Base-by-base conservation (phyloP, 495 filamentous ascomycete genomes). In the Venustampulla echinocandica region DNA sequence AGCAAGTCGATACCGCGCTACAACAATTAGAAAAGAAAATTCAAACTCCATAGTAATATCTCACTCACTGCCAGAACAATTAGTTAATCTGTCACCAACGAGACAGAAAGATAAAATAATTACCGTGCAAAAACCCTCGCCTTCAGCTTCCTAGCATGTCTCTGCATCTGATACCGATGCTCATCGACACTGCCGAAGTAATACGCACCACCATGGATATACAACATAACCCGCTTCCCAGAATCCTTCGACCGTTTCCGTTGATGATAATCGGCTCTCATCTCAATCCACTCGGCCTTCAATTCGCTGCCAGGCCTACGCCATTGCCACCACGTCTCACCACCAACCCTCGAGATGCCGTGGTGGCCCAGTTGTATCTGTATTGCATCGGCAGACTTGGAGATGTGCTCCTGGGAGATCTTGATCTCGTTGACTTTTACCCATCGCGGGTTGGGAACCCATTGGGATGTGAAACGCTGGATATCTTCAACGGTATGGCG, bases 261-360 rank as follows among this genome's bases (percentile, higher is more conserved):
- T 56, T 81, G 75, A 38, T 82, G 65, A 55, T 89, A 84, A 54
- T 96, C 85, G 44, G 75, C 72, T 46, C 78, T 79, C 90, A 95
- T 95, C 70, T 95, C 92, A 52, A 97, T 82, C 90, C 87, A 96
- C 60, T 97, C 92, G 1, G 84, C 88, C 58, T 78, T 79, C 41
- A 93, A 63, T 0, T 76, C 74, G 23, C 67, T 71, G 13, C 74
- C 66, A 7, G 66, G 67, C 43, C 65, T 64, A 44, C 90, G 79
- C 90, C 90, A 97, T 67, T 88, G 85, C 90, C 90, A 97, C 90
- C 90, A 97, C 32, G 77, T 77, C 62, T 75, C 72, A 0, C 90
- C 90, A 15, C 90, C 90, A 1, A 95, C 75, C 32, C 74, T 74
- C 18, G 71, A 64, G 17, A 95, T 70, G 0, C 86, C 90, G 13